Base-by-base conservation (phyloP, 257 asterid species). In the Echites panduratus region DNA sequence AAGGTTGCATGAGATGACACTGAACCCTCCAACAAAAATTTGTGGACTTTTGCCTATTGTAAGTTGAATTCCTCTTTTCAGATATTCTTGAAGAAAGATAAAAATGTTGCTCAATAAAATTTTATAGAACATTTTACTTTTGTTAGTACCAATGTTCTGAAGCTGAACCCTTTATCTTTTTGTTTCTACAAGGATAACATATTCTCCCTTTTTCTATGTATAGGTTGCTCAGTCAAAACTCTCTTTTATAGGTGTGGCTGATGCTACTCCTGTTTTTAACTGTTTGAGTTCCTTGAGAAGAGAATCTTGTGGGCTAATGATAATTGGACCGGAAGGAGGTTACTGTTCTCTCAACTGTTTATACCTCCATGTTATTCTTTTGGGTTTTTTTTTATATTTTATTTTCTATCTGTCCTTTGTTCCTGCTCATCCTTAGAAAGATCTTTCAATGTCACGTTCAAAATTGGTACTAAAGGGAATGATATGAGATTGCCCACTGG, bases 281-380 rank as follows among this genome's bases (percentile, higher is more conserved):
- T 76, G 82, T 5, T 59, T 95, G 80, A 81, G 81, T 76, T 77
- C 89, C 66, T 58, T 77, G 17, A 65, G 70, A 27, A 78, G 74
- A 68, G 95, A 85, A 81, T 56, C 89, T 68, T 58, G 76, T 77
- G 99, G 98, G 75, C 73, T 89, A 73, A 75, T 91, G 79, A 88
- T 94, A 66, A 75, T 94, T 83, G 99, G 99, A 78, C 99, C 99
- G 20, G 99, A 95, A 90, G 99, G 99, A 89, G 99, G 99, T 93
- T 59, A 84, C 89, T 78, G 50, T 22, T 75, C 58, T 1, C 22
- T 26, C 71, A 13, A 49, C 49, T 69, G 27, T n/a, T 19, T 26
- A 12, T 9, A 8, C 13, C 12, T 65, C 54, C 12, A 29, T 59
- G n/a, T 66, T 48, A 41, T 22, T 7, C 45, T 29, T 32, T 1